phyloP scores from a whole-genome alignment of 768 basidiomycete genomes.

The Lactarius evosmus region DNA sequence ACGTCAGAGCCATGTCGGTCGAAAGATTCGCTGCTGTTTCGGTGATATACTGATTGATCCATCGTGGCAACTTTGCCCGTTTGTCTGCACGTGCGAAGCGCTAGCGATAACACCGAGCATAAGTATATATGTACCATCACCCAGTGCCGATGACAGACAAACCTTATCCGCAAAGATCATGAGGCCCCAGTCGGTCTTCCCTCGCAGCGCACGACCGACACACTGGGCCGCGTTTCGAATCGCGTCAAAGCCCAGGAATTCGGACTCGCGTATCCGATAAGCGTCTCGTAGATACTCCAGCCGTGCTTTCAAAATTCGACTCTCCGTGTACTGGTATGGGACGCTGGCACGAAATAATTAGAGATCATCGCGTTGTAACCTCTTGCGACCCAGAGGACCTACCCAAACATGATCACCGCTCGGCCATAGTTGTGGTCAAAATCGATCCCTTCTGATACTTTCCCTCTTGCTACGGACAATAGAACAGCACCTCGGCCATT shows the following conservation, averaged over 20 bases:
- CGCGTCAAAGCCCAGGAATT: conserved; percentile 98
- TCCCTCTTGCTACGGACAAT: conserved; percentile 95
- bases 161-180: conserved; percentile 99
- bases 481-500: conserved; percentile 97
- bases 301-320: conserved; percentile 93
- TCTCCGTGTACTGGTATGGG: conserved; percentile 98
- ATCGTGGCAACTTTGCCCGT: conserved; percentile 91
- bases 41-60: conserved; percentile 99
- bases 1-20: conserved; percentile 93
- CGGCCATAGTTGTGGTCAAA: conserved; percentile 99
- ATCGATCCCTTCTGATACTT: conserved; percentile 99
- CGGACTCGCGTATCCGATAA: conserved; percentile 96
- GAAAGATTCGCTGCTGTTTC: conserved; percentile 96
- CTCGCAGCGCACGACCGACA: conserved; percentile 94
- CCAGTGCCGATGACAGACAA: conserved; percentile 20
- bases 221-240: conserved; percentile 99
- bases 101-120: conserved; percentile 39
- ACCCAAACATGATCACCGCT: conserved; percentile 99
- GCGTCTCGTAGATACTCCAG: conserved; percentile 97
- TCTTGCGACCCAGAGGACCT: conserved; percentile 31
- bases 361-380: background rate
- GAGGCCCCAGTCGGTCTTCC: conserved; percentile 99
- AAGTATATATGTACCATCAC: conserved; percentile 11
- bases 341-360: conserved; percentile 48
- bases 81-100: conserved; percentile 91